Conservation (phyloP, 768 basidiomycete species). For the Lentinula sp. region DNA sequence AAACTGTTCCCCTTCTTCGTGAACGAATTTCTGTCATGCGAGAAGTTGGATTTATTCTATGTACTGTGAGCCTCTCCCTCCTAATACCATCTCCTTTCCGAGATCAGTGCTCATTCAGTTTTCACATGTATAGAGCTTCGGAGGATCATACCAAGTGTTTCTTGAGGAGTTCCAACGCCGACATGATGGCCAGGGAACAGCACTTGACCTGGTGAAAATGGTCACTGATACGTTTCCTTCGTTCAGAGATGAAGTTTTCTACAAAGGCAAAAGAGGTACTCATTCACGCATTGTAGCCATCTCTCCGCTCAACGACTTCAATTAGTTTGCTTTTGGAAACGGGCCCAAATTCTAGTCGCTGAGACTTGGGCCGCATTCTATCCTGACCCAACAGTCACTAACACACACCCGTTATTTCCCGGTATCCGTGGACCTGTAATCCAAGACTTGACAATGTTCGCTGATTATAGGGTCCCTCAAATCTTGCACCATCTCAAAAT, state of each 20-base stretch:
- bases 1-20: conserved; percentile 61
- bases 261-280: conserved; percentile 55
- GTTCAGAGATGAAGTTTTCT: conserved; percentile 65
- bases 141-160: conserved; percentile 67
- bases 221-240: conserved; percentile 66
- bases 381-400: conserved; percentile 35
- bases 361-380: conserved; percentile 93
- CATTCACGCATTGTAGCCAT: background rate
- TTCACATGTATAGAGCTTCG: conserved; percentile 42
- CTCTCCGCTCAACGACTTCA: background rate
- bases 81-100: background rate
- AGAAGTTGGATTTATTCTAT: conserved; percentile 68
- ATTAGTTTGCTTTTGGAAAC: conserved; percentile 81
- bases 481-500: conserved; percentile 81
- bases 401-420: conserved; percentile 71
- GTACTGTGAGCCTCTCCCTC: conserved; percentile 41
- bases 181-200: conserved; percentile 52
- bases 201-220: conserved; percentile 68
- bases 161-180: conserved; percentile 52
- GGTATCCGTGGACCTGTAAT: conserved; percentile 50
- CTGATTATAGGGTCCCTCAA: conserved; percentile 89
- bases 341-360: conserved; percentile 86
- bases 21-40: conserved; percentile 77
- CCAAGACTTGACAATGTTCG: conserved; percentile 83
- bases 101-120: background rate